Percentiles rank a stretch among this genome's conserved stretches.
Conservation (phyloP, 75 land plant genomes). For the Pinus tabuliformis region DNA sequence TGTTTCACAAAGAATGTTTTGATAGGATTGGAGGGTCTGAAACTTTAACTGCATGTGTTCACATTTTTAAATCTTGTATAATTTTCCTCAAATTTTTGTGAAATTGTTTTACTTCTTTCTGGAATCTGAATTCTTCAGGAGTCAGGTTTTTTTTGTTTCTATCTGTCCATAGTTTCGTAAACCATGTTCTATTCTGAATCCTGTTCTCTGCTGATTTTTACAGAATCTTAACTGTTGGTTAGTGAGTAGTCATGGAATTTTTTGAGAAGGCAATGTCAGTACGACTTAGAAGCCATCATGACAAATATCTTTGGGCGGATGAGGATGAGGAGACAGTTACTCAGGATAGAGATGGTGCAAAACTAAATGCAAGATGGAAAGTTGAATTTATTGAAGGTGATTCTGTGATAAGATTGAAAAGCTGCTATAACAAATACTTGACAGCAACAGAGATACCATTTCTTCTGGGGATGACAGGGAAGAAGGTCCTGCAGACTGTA, state of each 20-base stretch:
- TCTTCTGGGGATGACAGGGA: slow-evolving; percentile 81
- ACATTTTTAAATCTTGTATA: too few relatives aligned
- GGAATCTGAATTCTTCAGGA: too few relatives aligned
- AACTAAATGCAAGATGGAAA: slow-evolving; percentile 58
- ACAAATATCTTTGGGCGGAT: slow-evolving; percentile 60
- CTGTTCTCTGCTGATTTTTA: too few relatives aligned
- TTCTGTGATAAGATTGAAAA: slow-evolving; percentile 52
- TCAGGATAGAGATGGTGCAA: slow-evolving; percentile 46
- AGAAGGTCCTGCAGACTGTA: slow-evolving; percentile 68
- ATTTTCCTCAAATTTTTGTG: too few relatives aligned
- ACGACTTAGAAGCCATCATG: slow-evolving; percentile 55
- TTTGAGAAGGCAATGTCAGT: slow-evolving; percentile 54
- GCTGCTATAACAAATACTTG: slow-evolving; percentile 60
- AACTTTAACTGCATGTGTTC: too few relatives aligned
- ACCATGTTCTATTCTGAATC: too few relatives aligned
- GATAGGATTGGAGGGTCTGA: too few relatives aligned
- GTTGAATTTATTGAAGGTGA: slow-evolving; percentile 52
- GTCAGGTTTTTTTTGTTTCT: too few relatives aligned
- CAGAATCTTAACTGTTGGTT: neutral
- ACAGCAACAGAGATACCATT: slow-evolving; percentile 72
- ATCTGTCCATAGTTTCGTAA: too few relatives aligned
- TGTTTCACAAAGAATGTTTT: too few relatives aligned
- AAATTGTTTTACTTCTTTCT: too few relatives aligned
- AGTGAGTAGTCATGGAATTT: slow-evolving; percentile 23
- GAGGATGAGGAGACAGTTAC: slow-evolving; percentile 56